Percentiles rank a stretch among this genome's conserved stretches.
Evolutionary conservation across 1,284 basidiomycete species (phyloP).

Genomic region (Rhodotorula sp.): DNA sequence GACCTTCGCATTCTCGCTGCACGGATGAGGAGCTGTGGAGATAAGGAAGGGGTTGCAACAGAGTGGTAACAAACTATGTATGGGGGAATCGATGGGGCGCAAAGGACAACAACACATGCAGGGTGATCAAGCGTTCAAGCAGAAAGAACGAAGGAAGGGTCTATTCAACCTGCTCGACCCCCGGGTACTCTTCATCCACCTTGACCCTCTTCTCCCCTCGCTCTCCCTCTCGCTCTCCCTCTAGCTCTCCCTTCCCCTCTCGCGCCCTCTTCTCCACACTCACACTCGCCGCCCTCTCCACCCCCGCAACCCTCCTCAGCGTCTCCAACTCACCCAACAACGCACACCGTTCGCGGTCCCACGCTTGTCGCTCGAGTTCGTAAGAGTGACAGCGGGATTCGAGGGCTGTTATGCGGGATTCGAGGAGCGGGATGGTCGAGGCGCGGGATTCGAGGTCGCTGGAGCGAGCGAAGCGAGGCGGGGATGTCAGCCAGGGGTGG

Average conservation of each 20-base stretch:
- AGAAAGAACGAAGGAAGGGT: too few relatives aligned
- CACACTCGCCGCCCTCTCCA: neutral
- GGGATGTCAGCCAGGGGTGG: neutral
- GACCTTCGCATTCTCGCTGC: too few relatives aligned
- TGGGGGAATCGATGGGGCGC: too few relatives aligned
- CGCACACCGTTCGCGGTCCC: conserved; percentile 6
- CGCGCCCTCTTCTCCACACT: too few relatives aligned
- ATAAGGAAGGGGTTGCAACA: neutral
- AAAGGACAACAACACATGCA: too few relatives aligned
- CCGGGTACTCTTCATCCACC: too few relatives aligned
- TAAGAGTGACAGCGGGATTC: neutral
- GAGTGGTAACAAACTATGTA: too few relatives aligned
- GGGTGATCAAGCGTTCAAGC: too few relatives aligned
- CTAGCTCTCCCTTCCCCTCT: neutral
- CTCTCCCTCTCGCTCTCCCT: neutral
- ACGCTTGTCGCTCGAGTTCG: neutral
- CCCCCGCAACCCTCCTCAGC: neutral
- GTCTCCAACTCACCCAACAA: conserved; percentile 6
- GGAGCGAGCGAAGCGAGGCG: too few relatives aligned
- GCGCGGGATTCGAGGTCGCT: conserved; percentile 12
- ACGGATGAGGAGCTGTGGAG: too few relatives aligned
- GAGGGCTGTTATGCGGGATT: conserved; percentile 5
- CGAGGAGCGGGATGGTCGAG: neutral
- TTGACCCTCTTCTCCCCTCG: neutral
- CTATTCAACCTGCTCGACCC: too few relatives aligned